Base-by-base conservation (phyloP, 257 asterid genomes). In the Nicotiana obtusifolia region DNA sequence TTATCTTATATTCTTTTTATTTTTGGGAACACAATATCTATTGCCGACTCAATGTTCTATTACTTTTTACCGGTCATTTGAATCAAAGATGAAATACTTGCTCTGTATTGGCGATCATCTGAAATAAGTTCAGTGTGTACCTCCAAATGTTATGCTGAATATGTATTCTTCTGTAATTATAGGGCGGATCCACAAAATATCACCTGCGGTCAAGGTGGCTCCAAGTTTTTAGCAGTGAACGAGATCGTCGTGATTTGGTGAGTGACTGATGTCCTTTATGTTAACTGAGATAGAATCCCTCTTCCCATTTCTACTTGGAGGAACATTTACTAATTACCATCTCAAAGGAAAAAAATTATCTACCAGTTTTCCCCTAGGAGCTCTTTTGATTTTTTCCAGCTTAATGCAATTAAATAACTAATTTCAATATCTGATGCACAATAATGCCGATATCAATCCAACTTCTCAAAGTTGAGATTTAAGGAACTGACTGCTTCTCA, bases 181-280 rank as follows among this genome's bases (percentile, higher is more conserved):
- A 96, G 99, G 99, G 99, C 64, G 99, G 99, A 33, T 87, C 99
- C n/a, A 91, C 98, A 56, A 94, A 94, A 85, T 96, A 96, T 89
- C 99, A 94, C 85, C 86, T 96, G 76, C 91, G 89, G 76, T 88
- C 98, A 61, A 91, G 97, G 88, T 96, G 99, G 99, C 92, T 96
- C 64, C 98, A 93, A 85, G 91, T 92, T 82, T 92, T 96, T 86
- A 92, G 93, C 67, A 94, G 97, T 83, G 99, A 96, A 84, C 87
- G 99, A 73, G 99, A 96, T 90, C 97, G 99, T 4, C 99, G 99
- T 82, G 99, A 96, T 90, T 98, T 96, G 90, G 99, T 96, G 86
- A 91, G 98, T 92, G 53, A 76, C 57, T 78, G 37, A 16, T 37
- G 73, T 41, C 53, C 37, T 28, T 78, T 78, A 22, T 26, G 37